Evolutionary conservation across 2,329 filamentous ascomycete genomes (phyloP).

Genomic region (Colletotrichum nymphaeae): DNA sequence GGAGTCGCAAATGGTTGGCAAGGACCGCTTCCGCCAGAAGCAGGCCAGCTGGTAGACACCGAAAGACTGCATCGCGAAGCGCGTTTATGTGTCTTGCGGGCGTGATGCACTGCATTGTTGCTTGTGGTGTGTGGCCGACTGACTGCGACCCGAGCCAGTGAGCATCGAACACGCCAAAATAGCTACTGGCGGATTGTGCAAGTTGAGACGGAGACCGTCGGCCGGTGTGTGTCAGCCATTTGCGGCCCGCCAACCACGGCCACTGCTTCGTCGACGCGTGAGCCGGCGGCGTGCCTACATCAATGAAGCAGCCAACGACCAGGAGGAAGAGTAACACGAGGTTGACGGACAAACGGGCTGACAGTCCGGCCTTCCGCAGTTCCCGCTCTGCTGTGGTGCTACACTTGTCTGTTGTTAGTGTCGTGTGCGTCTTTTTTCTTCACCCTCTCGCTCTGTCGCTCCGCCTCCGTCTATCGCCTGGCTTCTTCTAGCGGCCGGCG

Average conservation of each 20-base stretch:
- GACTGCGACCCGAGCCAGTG: conserved; percentile 15
- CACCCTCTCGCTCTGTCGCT: background rate
- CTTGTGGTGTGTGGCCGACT: conserved; percentile 4
- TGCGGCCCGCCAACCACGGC: conserved; percentile 10
- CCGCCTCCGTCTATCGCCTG: background rate
- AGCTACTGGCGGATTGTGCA: conserved; percentile 7
- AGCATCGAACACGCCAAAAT: conserved; percentile 23
- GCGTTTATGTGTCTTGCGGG: conserved; percentile 4
- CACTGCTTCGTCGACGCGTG: conserved; percentile 5
- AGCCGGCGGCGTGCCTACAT: background rate
- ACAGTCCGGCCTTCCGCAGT: conserved; percentile 21
- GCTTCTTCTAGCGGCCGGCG: background rate
- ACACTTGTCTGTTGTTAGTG: background rate
- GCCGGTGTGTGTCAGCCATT: conserved; percentile 21
- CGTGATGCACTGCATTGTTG: conserved; percentile 5
- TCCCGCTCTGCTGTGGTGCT: conserved; percentile 9
- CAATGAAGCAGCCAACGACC: conserved; percentile 21
- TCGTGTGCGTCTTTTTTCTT: background rate
- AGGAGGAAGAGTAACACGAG: conserved; percentile 10
- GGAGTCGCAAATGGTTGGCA: conserved; percentile 30
- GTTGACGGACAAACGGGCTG: background rate
- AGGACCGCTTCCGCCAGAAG: conserved; percentile 19
- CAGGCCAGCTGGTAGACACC: conserved; percentile 5
- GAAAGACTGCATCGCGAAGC: conserved; percentile 19
- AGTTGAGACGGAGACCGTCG: conserved; percentile 2